Evolutionary conservation across 768 basidiomycete species (phyloP).

Genomic region (Punctularia strigosozonata): DNA sequence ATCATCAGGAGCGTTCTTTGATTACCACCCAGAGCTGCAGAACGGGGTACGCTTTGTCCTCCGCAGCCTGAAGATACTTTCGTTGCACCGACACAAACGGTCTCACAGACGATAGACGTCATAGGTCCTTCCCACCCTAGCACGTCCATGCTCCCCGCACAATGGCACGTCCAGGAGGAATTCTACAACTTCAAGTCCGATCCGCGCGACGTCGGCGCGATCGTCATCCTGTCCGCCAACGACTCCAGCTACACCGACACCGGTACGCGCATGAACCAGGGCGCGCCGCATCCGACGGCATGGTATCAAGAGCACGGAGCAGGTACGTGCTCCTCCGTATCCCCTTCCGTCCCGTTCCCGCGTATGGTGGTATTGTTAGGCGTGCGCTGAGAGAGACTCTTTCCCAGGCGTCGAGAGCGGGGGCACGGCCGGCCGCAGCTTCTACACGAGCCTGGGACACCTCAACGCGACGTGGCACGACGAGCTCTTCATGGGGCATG

Average conservation of each 20-base stretch:
- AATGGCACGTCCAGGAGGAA: constrained; percentile 24
- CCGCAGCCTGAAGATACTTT: background rate
- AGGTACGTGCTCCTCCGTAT: too few species aligned
- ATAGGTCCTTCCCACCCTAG: constrained; percentile 31
- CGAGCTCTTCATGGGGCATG: constrained; percentile 54
- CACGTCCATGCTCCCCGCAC: constrained; percentile 23
- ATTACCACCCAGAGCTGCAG: constrained; percentile 33
- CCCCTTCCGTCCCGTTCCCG: too few species aligned
- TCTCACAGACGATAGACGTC: constrained; percentile 23
- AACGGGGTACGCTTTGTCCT: constrained; percentile 24
- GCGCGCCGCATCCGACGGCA: constrained; percentile 69
- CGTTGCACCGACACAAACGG: background rate
- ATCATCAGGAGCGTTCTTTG: constrained; percentile 28
- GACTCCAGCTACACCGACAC: constrained; percentile 35
- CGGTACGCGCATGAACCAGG: constrained; percentile 44
- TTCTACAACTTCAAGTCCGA: constrained; percentile 38
- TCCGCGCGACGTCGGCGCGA: constrained; percentile 30
- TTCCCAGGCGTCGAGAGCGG: background rate
- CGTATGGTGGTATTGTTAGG: too few species aligned
- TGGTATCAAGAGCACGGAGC: constrained; percentile 77
- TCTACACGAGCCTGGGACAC: constrained; percentile 30
- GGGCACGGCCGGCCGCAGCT: constrained; percentile 22
- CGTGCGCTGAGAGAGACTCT: too few species aligned
- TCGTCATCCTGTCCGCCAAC: constrained; percentile 33
- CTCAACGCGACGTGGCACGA: constrained; percentile 38